phyloP scores from a whole-genome alignment of 352 stramenopile species.

The Globisporangium solare region DNA sequence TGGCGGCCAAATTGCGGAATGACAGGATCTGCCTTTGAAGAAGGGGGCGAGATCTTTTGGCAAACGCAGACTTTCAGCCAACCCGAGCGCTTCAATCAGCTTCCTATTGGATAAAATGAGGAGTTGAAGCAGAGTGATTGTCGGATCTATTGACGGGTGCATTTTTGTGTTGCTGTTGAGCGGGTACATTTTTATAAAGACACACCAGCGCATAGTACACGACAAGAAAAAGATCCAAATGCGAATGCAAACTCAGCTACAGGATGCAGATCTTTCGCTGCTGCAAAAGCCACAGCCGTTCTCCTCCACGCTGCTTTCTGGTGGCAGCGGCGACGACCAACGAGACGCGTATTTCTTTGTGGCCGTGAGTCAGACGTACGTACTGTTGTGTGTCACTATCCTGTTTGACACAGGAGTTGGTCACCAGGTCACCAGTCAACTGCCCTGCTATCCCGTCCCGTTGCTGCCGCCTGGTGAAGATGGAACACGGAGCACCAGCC shows the following conservation, averaged over 20 bases:
- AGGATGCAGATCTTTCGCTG: too few species aligned
- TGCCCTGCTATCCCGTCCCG: too few species aligned
- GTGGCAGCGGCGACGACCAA: too few species aligned
- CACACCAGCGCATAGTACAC: background rate
- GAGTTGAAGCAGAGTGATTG: slow-evolving; percentile 6
- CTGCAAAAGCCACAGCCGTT: too few species aligned
- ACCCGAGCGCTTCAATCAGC: background rate
- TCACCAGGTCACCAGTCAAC: too few species aligned
- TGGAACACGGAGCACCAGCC: too few species aligned
- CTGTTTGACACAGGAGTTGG: too few species aligned
- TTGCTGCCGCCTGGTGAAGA: too few species aligned
- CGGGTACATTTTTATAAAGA: background rate
- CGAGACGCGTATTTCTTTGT: too few species aligned
- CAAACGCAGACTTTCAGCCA: background rate
- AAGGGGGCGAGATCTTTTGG: background rate
- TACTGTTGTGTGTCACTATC: too few species aligned
- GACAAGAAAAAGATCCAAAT: background rate
- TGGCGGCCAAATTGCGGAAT: background rate
- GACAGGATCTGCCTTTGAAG: background rate
- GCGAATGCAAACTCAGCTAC: background rate
- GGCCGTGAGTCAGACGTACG: too few species aligned
- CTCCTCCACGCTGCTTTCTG: too few species aligned
- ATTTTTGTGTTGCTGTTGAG: background rate
- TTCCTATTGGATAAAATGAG: background rate
- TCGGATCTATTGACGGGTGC: slow-evolving; percentile 6